Evolutionary conservation across 371 early-diverging fungal species (phyloP), one percentile per base, ranked within the genome.

Genomic region (Mortierella sp.): DNA sequence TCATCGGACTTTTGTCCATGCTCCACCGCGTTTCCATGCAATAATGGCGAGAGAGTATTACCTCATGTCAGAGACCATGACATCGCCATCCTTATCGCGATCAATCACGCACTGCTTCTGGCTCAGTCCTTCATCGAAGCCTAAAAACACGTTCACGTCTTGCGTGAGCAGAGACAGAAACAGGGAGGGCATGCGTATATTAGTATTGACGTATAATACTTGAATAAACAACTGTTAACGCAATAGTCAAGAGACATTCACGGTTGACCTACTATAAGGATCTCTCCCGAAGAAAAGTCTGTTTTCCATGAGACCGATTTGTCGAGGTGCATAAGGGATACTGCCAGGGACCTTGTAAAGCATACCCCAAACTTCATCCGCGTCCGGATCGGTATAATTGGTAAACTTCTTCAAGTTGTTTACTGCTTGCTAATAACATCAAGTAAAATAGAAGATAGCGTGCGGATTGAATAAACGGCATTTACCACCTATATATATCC

Each of bases 281-380:
- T 31, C 52, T 19, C 80, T 47, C 5, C 80, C 80, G 0, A 79
- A 5, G 48, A 14, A 43, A 2, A 40, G 31, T 55, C 41, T 41
- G 2, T 68, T 41, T 58, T 52, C 45, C 2, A 45, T n/a, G 0
- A 79, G 61, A 16, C 34, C 16, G 5, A 79, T 79, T 11, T 43
- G 44, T 24, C 80, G 71, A 29, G 80, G 76, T 0, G 80, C 80
- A 29, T 68, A 63, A 2, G 44, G 37, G 13, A 75, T 47, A 58
- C 80, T 71, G 2, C 76, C 76, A 2, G 55, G 68, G 7, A 69
- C 43, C 9, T 72, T 75, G 9, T 5, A 43, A n/a, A 79, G 55
- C 44, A 58, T 63, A 5, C 76, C 76, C 72, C 76, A 79, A 2
- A 55, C 26, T 0, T n/a, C 14, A 3, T n/a, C 50, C 1, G 13